Base-by-base conservation (phyloP, 371 early-diverging fungal genomes). In the Capniomyces stellatus region DNA sequence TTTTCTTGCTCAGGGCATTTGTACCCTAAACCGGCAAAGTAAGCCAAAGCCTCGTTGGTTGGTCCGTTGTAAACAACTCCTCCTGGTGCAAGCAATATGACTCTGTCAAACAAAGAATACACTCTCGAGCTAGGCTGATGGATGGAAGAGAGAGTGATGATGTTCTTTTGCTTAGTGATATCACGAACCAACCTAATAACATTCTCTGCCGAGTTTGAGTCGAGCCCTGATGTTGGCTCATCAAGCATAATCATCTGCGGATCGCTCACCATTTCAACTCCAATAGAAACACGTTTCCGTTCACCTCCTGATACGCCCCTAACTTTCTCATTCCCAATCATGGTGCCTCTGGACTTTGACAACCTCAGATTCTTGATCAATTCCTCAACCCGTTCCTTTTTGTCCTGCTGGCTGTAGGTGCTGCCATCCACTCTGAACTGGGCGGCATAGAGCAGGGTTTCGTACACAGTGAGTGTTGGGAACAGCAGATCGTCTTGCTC, bases 401-500 rank as follows among this genome's bases (percentile, higher is more conserved):
- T 74, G 12, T 76, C 70, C 46, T 73, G 70, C 22, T 66, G 58
- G 2, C 56, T 54, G 42, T 66, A 66, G n/a, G 62, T 61, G 70
- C 70, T 69, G 46, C 69, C 59, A 10, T 85, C 75, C 35, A 85
- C 66, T 0, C 87, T 73, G 71, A 85, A 73, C 25, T 72, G 56
- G 4, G 86, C 87, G 0, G 85, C 74, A 51, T 80, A 75, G 52
- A 59, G 43, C 21, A 72, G 55, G 10, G 68, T 71, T 42, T 81
- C 75, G 22, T 66, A 73, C 0, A 87, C 87, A 0, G 91, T 89
- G 68, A 84, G 72, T 0, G 87, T 86, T 2, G 82, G 71, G 24
- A 87, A 73, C 59, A 90, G 75, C 1, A 83, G 76, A 57, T 90
- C 91, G 57, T 90, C 89, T 64, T 90, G 89, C 63, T 82, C 77